Evolutionary conservation across 441 rosid species (phyloP), one percentile per base, ranked within the genome.

Genomic region (Eutrema salsugineum): DNA sequence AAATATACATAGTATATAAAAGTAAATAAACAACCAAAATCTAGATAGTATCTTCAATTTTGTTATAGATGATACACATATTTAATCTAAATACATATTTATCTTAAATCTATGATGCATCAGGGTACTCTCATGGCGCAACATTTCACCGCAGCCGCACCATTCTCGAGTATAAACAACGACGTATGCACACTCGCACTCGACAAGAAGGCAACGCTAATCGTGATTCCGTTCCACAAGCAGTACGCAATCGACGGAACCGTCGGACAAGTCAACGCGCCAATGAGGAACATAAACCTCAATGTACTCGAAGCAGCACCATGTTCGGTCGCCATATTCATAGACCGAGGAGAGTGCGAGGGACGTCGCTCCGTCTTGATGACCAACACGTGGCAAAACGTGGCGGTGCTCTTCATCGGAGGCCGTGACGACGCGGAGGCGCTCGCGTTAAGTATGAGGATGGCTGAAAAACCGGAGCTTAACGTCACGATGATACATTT

Each of bases 221-320:
- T 90, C 24, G 80, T 88, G 6, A 11, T 87, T 44, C 97, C 92
- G 1, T 90, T 85, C 61, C 92, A 88, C 74, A 85, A 82, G 78
- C 81, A 78, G 50, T 84, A 81, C 77, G 80, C 80, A 0, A 75
- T 85, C 4, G 88, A 83, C 33, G 92, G 88, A 17, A 20, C 44
- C 1, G 60, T 86, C 19, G 87, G 72, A 14, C 38, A 66, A 6
- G 39, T 64, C 5, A 76, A 66, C 59, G 68, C 58, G 1, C 12
- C 72, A 5, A 35, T 84, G 39, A 76, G 81, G 20, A 48, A 27
- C 38, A 59, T 84, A 64, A 84, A 84, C 79, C 60, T 76, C 0
- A 81, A 84, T 42, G 80, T 86, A 50, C 75, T 86, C 0, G 80
- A 81, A 15, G 78, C 67, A 3, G 84, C 85, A 16, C 90, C 88